phyloP scores from a whole-genome alignment of 1,284 basidiomycete species.

The Moesziomyces parantarcticus region DNA sequence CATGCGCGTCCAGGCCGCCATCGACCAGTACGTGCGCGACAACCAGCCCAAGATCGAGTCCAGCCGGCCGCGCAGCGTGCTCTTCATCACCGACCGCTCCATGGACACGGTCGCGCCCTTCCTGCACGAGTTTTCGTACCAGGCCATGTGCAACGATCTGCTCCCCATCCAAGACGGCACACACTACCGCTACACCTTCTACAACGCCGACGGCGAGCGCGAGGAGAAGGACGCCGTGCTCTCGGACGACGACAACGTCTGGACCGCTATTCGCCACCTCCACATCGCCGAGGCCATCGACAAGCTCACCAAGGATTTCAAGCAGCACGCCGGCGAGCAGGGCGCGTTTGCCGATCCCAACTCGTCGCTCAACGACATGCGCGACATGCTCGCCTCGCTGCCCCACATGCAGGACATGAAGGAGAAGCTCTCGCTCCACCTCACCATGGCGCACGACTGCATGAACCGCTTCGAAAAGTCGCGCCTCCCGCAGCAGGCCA shows the following conservation, averaged over 20 bases:
- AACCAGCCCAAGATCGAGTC: conserved; percentile 74
- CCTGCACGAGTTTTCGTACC: conserved; percentile 97
- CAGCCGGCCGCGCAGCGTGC: conserved; percentile 78
- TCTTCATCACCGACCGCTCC: conserved; percentile 92
- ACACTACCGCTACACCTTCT: conserved; percentile 79
- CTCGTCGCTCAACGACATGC: conserved; percentile 94
- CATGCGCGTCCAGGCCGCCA: conserved; percentile 51
- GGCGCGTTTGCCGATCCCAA: conserved; percentile 79
- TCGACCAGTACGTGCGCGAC: conserved; percentile 52
- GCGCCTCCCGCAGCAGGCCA: conserved; percentile 84
- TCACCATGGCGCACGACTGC: conserved; percentile 97
- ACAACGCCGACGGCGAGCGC: conserved; percentile 73
- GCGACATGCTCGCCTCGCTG: conserved; percentile 95
- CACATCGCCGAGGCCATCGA: conserved; percentile 99
- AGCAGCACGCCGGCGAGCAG: conserved; percentile 90
- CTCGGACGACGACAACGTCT: conserved; percentile 87
- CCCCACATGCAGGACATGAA: conserved; percentile 96
- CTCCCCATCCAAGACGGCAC: conserved; percentile 83
- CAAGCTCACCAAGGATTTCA: conserved; percentile 93
- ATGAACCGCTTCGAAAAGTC: conserved; percentile 92
- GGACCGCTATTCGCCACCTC: conserved; percentile 91
- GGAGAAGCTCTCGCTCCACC: conserved; percentile 94
- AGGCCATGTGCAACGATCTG: conserved; percentile 97
- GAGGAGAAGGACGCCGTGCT: conserved; percentile 88
- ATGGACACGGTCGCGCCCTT: conserved; percentile 93